Conservation (phyloP, 805 yeast genomes). For the Blastobotrys attinorum region DNA sequence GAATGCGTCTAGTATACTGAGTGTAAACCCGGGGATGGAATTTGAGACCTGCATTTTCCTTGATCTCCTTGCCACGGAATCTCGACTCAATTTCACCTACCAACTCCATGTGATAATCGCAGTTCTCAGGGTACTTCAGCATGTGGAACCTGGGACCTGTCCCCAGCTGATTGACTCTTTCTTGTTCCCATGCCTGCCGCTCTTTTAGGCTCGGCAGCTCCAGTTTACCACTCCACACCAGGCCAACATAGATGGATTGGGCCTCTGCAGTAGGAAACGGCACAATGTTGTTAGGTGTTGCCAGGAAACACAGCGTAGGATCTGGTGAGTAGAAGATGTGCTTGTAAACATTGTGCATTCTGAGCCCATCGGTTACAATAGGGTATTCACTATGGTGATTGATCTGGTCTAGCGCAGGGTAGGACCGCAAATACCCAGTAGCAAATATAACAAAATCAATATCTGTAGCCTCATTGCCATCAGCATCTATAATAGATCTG, state of each 20-base stretch:
- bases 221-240: constrained; percentile 52
- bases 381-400: constrained; percentile 23
- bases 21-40: not conserved
- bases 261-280: constrained; percentile 36
- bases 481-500: constrained; percentile 37
- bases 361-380: constrained; percentile 39
- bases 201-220: constrained; percentile 34
- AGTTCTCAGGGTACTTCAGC: constrained; percentile 1
- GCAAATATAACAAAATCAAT: constrained; percentile 59
- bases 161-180: not conserved
- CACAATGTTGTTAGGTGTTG: constrained; percentile 32
- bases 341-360: constrained; percentile 47
- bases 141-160: not conserved
- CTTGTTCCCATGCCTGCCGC: not conserved
- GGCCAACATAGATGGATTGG: constrained; percentile 58
- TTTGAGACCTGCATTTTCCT: too few species aligned
- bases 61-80: not conserved
- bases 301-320: constrained; percentile 58
- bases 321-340: constrained; percentile 52
- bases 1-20: not conserved
- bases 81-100: not conserved
- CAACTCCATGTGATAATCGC: not conserved
- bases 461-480: constrained; percentile 38
- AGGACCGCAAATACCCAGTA: constrained; percentile 64
- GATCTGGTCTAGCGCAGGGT: constrained; percentile 47